Percentiles rank a stretch among this genome's conserved stretches.
These are phyloP conservation scores for Venustampulla echinocandica DNA, from an alignment of 495 filamentous ascomycete genomes.

Conservation along the genomic window DNA sequence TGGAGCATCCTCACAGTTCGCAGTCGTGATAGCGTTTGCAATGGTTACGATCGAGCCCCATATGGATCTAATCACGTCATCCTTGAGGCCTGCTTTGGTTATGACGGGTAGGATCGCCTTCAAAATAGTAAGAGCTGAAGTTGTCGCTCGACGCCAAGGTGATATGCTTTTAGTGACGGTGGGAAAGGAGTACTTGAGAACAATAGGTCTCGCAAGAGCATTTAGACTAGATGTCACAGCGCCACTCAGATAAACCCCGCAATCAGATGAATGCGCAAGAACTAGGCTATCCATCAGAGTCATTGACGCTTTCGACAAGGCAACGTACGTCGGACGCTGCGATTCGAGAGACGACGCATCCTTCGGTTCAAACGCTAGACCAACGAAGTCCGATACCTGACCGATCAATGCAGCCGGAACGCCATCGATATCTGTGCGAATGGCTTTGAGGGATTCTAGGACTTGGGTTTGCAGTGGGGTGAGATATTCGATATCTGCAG, in stretches of 20 bases:
- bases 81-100: conserved; percentile 42
- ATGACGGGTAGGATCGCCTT: conserved; percentile 56
- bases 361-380: conserved; percentile 49
- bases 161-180: conserved; percentile 47
- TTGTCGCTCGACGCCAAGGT: conserved; percentile 75
- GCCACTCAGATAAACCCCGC: conserved; percentile 55
- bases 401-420: conserved; percentile 60
- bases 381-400: conserved; percentile 59
- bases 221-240: conserved; percentile 51
- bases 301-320: conserved; percentile 73
- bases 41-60: conserved; percentile 54
- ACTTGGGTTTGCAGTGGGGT: conserved; percentile 71
- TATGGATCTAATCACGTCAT: conserved; percentile 36
- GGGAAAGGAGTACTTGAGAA: conserved; percentile 63
- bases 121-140: conserved; percentile 57
- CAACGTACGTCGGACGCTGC: conserved; percentile 65
- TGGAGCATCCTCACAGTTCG: conserved; percentile 39
- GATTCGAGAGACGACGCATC: conserved; percentile 20
- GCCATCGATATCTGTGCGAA: conserved; percentile 58
- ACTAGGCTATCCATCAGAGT: conserved; percentile 57
- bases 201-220: conserved; percentile 58
- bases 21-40: conserved; percentile 48
- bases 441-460: conserved; percentile 59
- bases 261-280: conserved; percentile 49
- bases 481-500: conserved; percentile 73